Base-by-base conservation (phyloP, 352 stramenopile species). In the Globisporangium middletonii region DNA sequence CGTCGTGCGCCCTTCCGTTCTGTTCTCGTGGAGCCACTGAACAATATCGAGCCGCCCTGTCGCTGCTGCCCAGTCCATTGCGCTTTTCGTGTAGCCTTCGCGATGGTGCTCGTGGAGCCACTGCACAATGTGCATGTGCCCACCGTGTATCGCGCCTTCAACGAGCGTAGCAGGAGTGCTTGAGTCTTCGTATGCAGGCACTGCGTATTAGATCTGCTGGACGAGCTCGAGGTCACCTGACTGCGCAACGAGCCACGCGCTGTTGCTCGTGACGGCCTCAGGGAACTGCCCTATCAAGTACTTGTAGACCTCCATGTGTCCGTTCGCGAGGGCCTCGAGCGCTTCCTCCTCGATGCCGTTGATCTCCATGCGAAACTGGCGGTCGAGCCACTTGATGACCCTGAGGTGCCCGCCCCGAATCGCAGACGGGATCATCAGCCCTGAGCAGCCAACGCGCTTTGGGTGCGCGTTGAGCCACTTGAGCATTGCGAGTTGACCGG, bases 21-120 rank as follows among this genome's bases (percentile, higher is more conserved):
- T 23, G 23, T 23, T 23, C 23, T 23, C 23, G 23, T 23, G 23
- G 23, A 23, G 23, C 23, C 23, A 23, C 23, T 23, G 23, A 23
- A 23, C 23, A 23, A 23, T 23, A 23, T 23, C 23, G 23, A 23
- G 23, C 23, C 23, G 23, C 23, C 23, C 23, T 23, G 23, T 23
- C 23, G 23, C 23, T 23, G 23, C 23, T 23, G 23, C 23, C 23
- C 23, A 23, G 23, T 23, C 23, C 23, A 23, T 23, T 23, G 23
- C 23, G 23, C 23, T 23, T 23, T 23, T 23, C 23, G 23, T 23
- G 23, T 23, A 23, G 23, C 23, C 23, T 23, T 23, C 23, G 23
- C 23, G 23, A 23, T 23, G 23, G 37, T 72, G 48, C 28, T 59
- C 59, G 19, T 74, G 53, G 26, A 58, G 23, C 42, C 42, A 50